Percentiles rank a stretch among this genome's conserved stretches.
phyloP scores from a whole-genome alignment of 495 filamentous ascomycete genomes.

The Lindgomyces ingoldianus region DNA sequence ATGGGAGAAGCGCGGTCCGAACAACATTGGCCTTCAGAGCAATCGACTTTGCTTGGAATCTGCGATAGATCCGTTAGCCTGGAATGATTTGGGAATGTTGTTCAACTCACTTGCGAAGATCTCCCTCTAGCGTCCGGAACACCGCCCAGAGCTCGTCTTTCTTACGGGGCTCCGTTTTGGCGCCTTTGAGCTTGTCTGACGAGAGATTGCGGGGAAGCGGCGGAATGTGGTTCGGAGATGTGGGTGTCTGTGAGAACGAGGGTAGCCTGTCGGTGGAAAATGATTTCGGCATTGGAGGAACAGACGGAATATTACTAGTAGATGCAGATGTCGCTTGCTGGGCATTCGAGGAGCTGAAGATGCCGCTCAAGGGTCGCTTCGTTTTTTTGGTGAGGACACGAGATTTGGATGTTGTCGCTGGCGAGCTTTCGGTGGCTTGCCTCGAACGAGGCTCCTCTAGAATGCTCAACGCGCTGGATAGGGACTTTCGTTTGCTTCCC shows the following conservation, averaged over 20 bases:
- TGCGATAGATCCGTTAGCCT: conserved; percentile 30
- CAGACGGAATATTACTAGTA: conserved; percentile 49
- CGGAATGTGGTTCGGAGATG: conserved; percentile 51
- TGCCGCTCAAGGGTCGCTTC: conserved; percentile 31
- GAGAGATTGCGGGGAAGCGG: conserved; percentile 54
- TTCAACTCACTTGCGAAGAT: conserved; percentile 67
- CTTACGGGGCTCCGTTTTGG: conserved; percentile 51
- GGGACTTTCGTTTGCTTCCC: conserved; percentile 19
- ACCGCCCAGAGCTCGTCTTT: conserved; percentile 89
- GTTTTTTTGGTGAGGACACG: conserved; percentile 31
- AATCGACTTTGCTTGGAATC: conserved; percentile 74
- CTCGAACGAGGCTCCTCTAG: conserved; percentile 19
- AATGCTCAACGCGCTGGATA: conserved; percentile 13
- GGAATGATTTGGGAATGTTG: background rate
- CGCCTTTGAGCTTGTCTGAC: conserved; percentile 43
- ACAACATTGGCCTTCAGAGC: conserved; percentile 78
- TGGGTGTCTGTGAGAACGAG: conserved; percentile 46
- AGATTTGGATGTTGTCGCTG: conserved; percentile 1
- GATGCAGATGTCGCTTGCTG: conserved; percentile 28
- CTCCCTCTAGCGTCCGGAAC: conserved; percentile 78
- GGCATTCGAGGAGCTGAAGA: conserved; percentile 27
- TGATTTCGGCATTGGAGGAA: conserved; percentile 57
- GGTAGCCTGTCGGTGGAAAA: conserved; percentile 62
- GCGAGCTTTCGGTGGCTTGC: conserved; percentile 4
- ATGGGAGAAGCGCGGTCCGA: conserved; percentile 77